Evolutionary conservation across 2,329 filamentous ascomycete genomes (phyloP).

Genomic region (Blastomyces percursus): DNA sequence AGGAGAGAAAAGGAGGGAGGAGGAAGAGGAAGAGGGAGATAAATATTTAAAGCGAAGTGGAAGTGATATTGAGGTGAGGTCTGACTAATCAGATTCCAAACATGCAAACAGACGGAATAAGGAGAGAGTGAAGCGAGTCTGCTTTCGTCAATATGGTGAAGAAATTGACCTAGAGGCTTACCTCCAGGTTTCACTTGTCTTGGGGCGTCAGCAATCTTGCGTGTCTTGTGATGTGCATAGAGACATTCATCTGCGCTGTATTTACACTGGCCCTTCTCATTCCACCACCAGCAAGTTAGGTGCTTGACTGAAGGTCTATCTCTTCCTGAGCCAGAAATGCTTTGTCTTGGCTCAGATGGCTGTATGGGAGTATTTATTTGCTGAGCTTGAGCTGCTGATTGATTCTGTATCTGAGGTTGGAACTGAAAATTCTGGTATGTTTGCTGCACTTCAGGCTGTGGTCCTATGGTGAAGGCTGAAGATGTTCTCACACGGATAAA

Average conservation of each 20-base stretch:
- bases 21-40: not conserved
- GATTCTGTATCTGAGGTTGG: not conserved
- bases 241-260: conserved; percentile 17
- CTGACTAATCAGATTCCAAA: not conserved
- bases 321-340: not conserved
- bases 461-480: not conserved
- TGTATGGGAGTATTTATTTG: not conserved
- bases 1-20: too few relatives aligned
- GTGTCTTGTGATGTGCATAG: conserved; percentile 21
- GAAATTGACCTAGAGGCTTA: conserved; percentile 7
- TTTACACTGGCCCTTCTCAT: conserved; percentile 16
- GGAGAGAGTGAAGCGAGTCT: not conserved
- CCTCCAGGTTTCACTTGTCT: conserved; percentile 12
- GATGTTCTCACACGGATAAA: not conserved
- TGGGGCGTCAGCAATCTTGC: conserved; percentile 12
- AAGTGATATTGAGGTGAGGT: not conserved
- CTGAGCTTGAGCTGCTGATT: not conserved
- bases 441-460: not conserved
- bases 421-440: not conserved
- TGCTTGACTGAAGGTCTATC: conserved; percentile 18
- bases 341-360: not conserved
- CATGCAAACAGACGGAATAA: not conserved
- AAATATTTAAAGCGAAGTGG: not conserved
- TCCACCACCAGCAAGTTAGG: conserved; percentile 24
- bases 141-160: not conserved